Evolutionary conservation across 2,329 filamentous ascomycete genomes (phyloP).

Genomic region (Rhynchosporium agropyri): DNA sequence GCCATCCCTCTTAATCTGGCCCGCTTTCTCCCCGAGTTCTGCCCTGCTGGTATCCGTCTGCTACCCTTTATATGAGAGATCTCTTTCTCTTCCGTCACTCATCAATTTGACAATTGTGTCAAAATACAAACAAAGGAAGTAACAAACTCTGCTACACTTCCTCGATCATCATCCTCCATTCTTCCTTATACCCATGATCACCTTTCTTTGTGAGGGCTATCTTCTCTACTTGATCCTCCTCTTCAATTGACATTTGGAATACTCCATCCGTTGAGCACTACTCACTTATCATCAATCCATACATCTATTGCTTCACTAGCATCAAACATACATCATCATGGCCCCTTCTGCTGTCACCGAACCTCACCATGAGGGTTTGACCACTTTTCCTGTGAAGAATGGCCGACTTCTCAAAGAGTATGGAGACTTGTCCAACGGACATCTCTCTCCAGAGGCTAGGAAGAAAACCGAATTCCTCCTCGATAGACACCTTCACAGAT

Average conservation of each 20-base stretch:
- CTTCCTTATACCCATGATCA: conserved; percentile 25
- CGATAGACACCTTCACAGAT: conserved; percentile 38
- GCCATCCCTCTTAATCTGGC: conserved; percentile 1
- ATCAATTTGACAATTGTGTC: conserved; percentile 6
- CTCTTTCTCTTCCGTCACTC: conserved; percentile 16
- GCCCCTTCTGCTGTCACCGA: conserved; percentile 31
- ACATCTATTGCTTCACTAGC: conserved; percentile 7
- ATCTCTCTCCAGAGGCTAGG: conserved; percentile 17
- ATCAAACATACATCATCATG: conserved; percentile 22
- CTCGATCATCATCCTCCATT: neutral
- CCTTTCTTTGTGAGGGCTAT: conserved; percentile 26
- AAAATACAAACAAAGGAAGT: conserved; percentile 6
- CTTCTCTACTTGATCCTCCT: conserved; percentile 30
- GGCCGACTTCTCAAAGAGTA: conserved; percentile 23
- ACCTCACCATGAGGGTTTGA: conserved; percentile 12
- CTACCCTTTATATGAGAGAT: conserved; percentile 22
- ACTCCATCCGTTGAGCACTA: neutral
- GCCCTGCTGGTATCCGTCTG: conserved; percentile 23
- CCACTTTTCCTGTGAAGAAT: conserved; percentile 8
- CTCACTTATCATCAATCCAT: neutral
- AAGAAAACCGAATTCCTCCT: conserved; percentile 34
- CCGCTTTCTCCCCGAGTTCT: conserved; percentile 8
- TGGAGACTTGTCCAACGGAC: conserved; percentile 7
- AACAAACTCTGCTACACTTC: neutral
- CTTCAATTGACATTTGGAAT: conserved; percentile 22